These are phyloP conservation scores for Pisolithus microcarpus DNA, from an alignment of 768 basidiomycete species.

Conservation along the genomic window DNA sequence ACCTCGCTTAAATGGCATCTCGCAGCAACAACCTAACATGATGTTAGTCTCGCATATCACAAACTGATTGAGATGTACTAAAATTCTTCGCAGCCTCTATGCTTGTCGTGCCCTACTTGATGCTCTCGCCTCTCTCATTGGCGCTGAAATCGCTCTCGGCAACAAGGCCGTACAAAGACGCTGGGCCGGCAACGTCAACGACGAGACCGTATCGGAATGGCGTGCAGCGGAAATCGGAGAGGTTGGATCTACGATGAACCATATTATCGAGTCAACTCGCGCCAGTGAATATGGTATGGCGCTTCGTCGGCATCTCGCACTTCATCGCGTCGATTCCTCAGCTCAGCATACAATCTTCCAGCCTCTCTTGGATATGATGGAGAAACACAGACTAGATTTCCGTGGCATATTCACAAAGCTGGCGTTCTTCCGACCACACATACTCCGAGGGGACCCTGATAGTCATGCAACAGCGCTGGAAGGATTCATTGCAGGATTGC, in stretches of 20 bases:
- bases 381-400: conserved; percentile 76
- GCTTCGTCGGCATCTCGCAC: conserved; percentile 79
- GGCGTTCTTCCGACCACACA: conserved; percentile 48
- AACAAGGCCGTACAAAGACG: conserved; percentile 42
- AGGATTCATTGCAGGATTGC: conserved; percentile 36
- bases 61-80: background rate
- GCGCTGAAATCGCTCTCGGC: conserved; percentile 61
- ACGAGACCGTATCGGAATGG: conserved; percentile 59
- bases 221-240: conserved; percentile 45
- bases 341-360: conserved; percentile 59
- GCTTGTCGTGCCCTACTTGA: conserved; percentile 72
- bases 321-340: conserved; percentile 44
- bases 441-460: conserved; percentile 16
- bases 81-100: conserved; percentile 47
- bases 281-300: conserved; percentile 57
- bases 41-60: conserved; percentile 41
- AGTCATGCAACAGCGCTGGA: conserved; percentile 24
- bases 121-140: conserved; percentile 79
- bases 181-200: conserved; percentile 54
- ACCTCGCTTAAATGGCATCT: conserved; percentile 4
- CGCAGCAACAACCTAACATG: conserved; percentile 63
- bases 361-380: conserved; percentile 68
- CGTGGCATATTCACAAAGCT: conserved; percentile 77
- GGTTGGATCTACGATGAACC: conserved; percentile 54
- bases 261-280: conserved; percentile 50